Conservation (phyloP, 2,329 filamentous ascomycete genomes). For the Colletotrichum phormii region DNA sequence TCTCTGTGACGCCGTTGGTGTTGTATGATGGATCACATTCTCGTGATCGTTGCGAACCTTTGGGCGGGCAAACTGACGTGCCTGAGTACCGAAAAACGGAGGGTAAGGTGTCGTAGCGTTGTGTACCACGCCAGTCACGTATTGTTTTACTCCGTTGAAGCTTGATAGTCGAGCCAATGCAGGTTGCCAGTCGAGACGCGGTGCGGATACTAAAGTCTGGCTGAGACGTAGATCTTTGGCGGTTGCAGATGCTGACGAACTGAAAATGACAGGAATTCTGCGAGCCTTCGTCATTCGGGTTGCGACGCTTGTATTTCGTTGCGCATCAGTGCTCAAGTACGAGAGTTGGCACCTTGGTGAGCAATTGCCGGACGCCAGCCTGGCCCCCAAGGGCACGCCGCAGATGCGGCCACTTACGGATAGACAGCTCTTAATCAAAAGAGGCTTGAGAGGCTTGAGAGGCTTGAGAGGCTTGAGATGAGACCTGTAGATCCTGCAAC, state of each 20-base stretch:
- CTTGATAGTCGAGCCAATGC: neutral
- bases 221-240: constrained; percentile 10
- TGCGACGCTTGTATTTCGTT: constrained; percentile 12
- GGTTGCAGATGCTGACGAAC: constrained; percentile 7
- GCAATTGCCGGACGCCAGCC: neutral
- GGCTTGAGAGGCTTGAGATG: constrained; percentile 33
- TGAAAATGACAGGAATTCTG: neutral
- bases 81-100: constrained; percentile 2
- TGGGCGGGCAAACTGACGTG: neutral
- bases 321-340: constrained; percentile 26
- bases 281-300: constrained; percentile 14
- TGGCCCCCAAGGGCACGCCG: constrained; percentile 21
- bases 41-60: constrained; percentile 15
- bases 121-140: constrained; percentile 15
- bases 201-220: neutral
- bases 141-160: constrained; percentile 11
- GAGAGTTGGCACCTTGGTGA: constrained; percentile 1
- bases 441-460: neutral
- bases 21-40: constrained; percentile 3
- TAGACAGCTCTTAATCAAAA: constrained; percentile 4
- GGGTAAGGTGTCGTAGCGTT: constrained; percentile 21
- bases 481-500: constrained; percentile 32
- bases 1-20: neutral
- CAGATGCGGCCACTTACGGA: neutral
- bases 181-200: constrained; percentile 6